Base-by-base conservation (phyloP, 1,139 yeast species). In the Pichia sp. region DNA sequence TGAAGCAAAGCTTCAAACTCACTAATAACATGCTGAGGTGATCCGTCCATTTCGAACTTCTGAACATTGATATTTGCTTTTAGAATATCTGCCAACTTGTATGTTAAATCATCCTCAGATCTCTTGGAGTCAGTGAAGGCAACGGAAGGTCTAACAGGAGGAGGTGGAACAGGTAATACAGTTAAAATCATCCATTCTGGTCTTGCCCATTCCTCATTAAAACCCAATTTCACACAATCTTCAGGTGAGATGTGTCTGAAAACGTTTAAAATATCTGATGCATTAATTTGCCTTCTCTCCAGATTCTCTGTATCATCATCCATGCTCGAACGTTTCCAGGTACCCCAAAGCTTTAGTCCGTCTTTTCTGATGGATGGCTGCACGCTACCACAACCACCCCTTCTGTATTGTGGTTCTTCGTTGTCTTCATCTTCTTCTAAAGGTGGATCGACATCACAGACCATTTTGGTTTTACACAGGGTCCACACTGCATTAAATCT, bases 151-250 rank as follows among this genome's bases (percentile, higher is more conserved):
- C 99, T 87, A 40, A 95, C 99, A 40, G 98, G 98, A 56, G 99
- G 99, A 53, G 99, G 99, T 47, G 99, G 99, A n/a, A 95, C 99
- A 1, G 99, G 99, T 65, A 95, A 78, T 15, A 93, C 98, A 2
- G 99, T 90, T 61, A 95, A 82, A 61, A 95, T 80, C 86, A 95
- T 84, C 99, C 99, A 95, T 72, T 95, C 99, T 1, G 99, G 99
- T 68, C 99, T 84, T 1, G 99, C 96, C 67, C 90, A 93, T 68
- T 93, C 98, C 68, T 90, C 96, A 68, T 88, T 90, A 72, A 93
- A 86, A 6, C 99, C 99, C 59, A 95, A 72, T 62, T 81, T 82
- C 54, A 73, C 77, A 61, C 96, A 85, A 70, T 95, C 99, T 66
- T 86, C 88, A 10, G 89, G 76, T 49, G 89, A 83, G 51, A 95